Evolutionary conservation across 768 basidiomycete species (phyloP).

Genomic region (Tubosaeta brunneosetosa): DNA sequence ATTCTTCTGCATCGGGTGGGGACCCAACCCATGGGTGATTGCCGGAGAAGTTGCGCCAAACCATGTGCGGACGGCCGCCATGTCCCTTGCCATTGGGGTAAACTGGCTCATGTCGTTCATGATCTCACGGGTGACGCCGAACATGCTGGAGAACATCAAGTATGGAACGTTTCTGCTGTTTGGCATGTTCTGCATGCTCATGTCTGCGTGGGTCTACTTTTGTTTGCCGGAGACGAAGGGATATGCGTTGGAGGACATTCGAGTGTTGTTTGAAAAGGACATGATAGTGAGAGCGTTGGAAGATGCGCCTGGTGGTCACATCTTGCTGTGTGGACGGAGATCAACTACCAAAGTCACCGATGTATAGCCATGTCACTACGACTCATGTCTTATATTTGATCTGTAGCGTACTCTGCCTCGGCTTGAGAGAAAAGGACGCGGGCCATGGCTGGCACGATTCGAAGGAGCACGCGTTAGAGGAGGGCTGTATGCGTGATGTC

Average conservation of each 20-base stretch:
- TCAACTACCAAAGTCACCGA: background rate
- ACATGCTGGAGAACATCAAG: constrained; percentile 30
- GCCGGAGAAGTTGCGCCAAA: constrained; percentile 36
- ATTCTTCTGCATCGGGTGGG: constrained; percentile 34
- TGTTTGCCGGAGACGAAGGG: constrained; percentile 40
- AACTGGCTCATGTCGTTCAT: constrained; percentile 37
- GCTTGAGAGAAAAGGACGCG: constrained; percentile 20
- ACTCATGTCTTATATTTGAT: constrained; percentile 20
- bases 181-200: constrained; percentile 29
- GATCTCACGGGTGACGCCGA: constrained; percentile 36
- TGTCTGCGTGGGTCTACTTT: constrained; percentile 35
- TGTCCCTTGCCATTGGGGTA: constrained; percentile 29
- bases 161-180: constrained; percentile 33
- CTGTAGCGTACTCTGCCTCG: constrained; percentile 29
- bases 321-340: constrained; percentile 23
- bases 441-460: background rate
- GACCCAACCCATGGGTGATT: constrained; percentile 30
- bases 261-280: constrained; percentile 34
- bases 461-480: constrained; percentile 2
- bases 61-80: constrained; percentile 34
- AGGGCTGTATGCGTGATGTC: background rate
- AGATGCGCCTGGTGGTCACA: constrained; percentile 31
- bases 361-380: no score
- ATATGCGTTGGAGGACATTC: constrained; percentile 37
- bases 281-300: constrained; percentile 30